A percentile compares a stretch with the other conserved stretches of the same genome.
Evolutionary conservation across 169 alveolate genomes (phyloP).

Genomic region (Cryptosporidium bovis): DNA sequence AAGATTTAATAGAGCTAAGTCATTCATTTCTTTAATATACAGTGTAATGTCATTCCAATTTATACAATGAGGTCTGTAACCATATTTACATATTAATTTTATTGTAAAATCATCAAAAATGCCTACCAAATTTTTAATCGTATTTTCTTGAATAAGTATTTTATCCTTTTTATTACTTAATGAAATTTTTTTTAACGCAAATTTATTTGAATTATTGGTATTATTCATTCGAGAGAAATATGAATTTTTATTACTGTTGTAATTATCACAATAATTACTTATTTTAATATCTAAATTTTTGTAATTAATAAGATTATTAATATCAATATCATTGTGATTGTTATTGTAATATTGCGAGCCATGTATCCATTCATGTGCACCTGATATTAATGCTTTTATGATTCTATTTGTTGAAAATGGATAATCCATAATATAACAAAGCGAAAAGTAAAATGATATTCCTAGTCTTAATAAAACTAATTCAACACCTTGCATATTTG

Average conservation of each 20-base stretch:
- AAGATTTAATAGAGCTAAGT: constrained; percentile 8
- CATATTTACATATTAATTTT: constrained; percentile 35
- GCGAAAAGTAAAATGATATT: constrained; percentile 62
- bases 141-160: constrained; percentile 54
- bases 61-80: constrained; percentile 64
- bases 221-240: background rate
- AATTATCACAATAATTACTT: background rate
- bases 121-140: constrained; percentile 24
- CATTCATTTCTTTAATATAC: constrained; percentile 34
- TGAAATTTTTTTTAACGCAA: constrained; percentile 3
- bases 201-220: background rate
- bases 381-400: constrained; percentile 53
- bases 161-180: constrained; percentile 12
- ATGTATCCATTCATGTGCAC: constrained; percentile 72
- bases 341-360: constrained; percentile 17
- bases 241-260: background rate
- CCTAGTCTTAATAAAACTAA: constrained; percentile 57
- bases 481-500: constrained; percentile 65
- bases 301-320: too few species aligned
- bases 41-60: constrained; percentile 48
- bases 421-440: constrained; percentile 64
- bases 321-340: too few species aligned
- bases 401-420: constrained; percentile 72
- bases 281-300: background rate
- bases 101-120: constrained; percentile 68